A percentile compares a stretch with the other conserved stretches of the same genome.
Conservation (phyloP, 352 stramenopile species). For the Pythium coloratum region DNA sequence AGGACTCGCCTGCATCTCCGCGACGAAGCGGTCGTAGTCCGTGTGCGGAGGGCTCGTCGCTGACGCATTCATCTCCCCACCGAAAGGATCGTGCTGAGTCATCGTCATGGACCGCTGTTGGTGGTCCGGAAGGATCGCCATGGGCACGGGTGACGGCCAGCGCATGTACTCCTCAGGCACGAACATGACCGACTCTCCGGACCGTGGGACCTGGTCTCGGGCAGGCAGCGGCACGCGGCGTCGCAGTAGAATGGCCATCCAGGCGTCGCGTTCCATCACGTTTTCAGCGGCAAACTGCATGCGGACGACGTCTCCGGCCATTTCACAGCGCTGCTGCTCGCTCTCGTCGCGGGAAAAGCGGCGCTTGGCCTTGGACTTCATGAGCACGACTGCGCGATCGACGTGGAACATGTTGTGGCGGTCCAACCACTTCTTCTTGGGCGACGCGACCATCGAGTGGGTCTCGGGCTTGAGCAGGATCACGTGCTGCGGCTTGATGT, state of each 20-base stretch:
- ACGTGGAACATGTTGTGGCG: slow-evolving; percentile 49
- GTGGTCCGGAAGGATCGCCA: slow-evolving; percentile 10
- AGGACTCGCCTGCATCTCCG: slow-evolving; percentile 1
- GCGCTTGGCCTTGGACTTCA: slow-evolving; percentile 39
- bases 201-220: background rate
- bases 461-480: slow-evolving; percentile 40
- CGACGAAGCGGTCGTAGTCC: background rate
- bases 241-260: slow-evolving; percentile 36
- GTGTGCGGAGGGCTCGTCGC: background rate
- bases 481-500: slow-evolving; percentile 42
- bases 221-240: slow-evolving; percentile 1
- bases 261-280: slow-evolving; percentile 30
- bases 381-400: slow-evolving; percentile 39
- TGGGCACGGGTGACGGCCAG: background rate
- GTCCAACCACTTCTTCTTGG: slow-evolving; percentile 32
- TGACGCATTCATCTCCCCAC: background rate
- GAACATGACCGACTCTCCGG: background rate
- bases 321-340: background rate
- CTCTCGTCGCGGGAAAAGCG: slow-evolving; percentile 20
- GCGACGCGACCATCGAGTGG: slow-evolving; percentile 25
- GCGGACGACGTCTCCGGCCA: slow-evolving; percentile 22
- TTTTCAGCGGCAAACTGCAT: slow-evolving; percentile 50
- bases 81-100: slow-evolving; percentile 13
- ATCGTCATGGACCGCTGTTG: background rate
- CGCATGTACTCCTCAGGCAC: background rate